Percentiles rank a stretch among this genome's conserved stretches.
Evolutionary conservation across 192 early-diverging fungal species (phyloP).

Genomic region (Geranomyces michiganensis): DNA sequence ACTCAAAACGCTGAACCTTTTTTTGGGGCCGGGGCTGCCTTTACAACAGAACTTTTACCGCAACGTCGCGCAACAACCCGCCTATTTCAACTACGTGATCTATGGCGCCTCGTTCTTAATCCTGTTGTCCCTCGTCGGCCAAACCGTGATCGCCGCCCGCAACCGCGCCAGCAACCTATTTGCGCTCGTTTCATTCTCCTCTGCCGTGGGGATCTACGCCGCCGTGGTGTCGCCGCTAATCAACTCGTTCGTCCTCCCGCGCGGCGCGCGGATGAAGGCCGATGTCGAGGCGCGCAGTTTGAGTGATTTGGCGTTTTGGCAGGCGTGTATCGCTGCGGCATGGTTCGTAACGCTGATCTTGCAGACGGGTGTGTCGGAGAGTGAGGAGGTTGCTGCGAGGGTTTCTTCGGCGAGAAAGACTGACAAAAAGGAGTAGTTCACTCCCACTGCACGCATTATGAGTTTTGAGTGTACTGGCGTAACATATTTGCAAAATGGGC

Average conservation of each 20-base stretch:
- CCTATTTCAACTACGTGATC: conserved; percentile 2
- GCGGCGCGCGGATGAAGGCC: conserved; percentile 15
- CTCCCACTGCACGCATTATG: no score
- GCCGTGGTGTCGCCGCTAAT: conserved; percentile 10
- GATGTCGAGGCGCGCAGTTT: conserved; percentile 14
- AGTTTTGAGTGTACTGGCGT: no score
- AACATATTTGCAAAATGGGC: no score
- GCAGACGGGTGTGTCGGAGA: conserved; percentile 9
- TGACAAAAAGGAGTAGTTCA: no score
- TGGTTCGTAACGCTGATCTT: conserved; percentile 10
- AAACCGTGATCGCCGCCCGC: conserved; percentile 2
- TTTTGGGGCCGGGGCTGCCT: not conserved
- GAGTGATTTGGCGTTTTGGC: conserved; percentile 26
- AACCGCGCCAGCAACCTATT: conserved; percentile 17
- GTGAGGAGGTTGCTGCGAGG: not conserved
- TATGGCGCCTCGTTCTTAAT: conserved; percentile 4
- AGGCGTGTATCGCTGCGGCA: conserved; percentile 3
- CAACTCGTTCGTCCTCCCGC: not conserved
- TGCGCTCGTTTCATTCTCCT: conserved; percentile 15
- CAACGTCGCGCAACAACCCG: conserved; percentile 13
- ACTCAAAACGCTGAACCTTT: no score
- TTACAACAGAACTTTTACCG: conserved; percentile 24
- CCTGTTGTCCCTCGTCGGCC: conserved; percentile 15
- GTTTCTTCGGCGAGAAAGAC: no score
- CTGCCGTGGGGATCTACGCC: conserved; percentile 5